Conservation (phyloP, 2,329 filamentous ascomycete genomes). For the Trichoderma sp. region DNA sequence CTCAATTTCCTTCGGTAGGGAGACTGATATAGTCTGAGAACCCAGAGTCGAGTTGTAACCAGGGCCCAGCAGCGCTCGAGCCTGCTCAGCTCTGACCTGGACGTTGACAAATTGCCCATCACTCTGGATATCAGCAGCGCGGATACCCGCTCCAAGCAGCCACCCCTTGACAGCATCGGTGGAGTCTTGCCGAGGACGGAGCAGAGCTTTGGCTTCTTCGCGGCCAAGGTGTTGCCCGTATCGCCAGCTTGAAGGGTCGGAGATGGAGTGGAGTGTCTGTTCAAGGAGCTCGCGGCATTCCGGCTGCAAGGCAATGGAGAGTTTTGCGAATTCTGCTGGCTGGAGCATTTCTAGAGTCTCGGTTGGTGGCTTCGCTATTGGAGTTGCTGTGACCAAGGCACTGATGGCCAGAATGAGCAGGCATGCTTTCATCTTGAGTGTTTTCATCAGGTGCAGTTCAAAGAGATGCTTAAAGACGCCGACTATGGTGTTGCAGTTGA, state of each 20-base stretch:
- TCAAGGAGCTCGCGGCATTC: constrained; percentile 35
- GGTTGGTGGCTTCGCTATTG: constrained; percentile 24
- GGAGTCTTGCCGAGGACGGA: constrained; percentile 42
- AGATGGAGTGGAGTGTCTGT: constrained; percentile 45
- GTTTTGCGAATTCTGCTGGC: constrained; percentile 24
- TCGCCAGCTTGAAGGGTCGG: constrained; percentile 43
- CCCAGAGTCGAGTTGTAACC: neutral
- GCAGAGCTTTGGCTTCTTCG: constrained; percentile 47
- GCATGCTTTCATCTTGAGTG: neutral
- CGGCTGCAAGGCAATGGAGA: constrained; percentile 33
- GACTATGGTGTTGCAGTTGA: neutral
- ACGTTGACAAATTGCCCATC: constrained; percentile 42
- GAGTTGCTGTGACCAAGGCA: neutral
- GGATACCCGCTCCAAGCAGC: constrained; percentile 41
- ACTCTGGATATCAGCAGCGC: constrained; percentile 35
- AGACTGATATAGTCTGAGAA: neutral
- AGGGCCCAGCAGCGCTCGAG: constrained; percentile 42
- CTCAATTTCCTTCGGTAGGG: neutral
- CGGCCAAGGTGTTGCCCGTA: constrained; percentile 50
- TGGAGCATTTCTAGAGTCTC: neutral
- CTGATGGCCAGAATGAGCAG: neutral
- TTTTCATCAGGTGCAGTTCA: neutral
- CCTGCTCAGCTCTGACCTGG: constrained; percentile 37
- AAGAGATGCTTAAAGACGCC: neutral
- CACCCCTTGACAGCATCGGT: constrained; percentile 42